Evolutionary conservation across 768 basidiomycete genomes (phyloP), one percentile per base, ranked within the genome.

Genomic region (Saitozyma podzolica): DNA sequence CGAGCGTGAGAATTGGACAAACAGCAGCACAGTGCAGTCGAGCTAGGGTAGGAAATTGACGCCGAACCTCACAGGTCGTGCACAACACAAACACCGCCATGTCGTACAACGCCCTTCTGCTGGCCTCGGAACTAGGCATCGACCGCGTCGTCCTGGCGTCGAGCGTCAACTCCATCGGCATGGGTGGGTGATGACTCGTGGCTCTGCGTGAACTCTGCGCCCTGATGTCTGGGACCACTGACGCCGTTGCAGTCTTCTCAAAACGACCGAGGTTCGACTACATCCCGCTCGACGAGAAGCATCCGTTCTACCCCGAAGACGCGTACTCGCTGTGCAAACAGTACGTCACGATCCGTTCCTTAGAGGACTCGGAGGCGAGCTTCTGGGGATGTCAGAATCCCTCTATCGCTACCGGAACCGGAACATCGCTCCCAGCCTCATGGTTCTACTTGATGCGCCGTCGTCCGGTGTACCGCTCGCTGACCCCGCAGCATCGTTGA

Each of bases 401-500:
- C 51, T 53, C 51, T 20, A 13, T 2, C 7, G 29, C 29, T 53
- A 4, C 13, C 51, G 14, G 51, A 13, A 13, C 29, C 7, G 14
- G 16, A 13, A n/a, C 51, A 37, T 20, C 4, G 29, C 13, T 13
- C 13, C 1, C 48, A 19, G 14, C 17, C n/a, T 16, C n/a, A 56
- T 40, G 8, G 16, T 2, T 29, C 45, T 47, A 47, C 6, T 1
- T 47, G 45, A 47, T 11, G 45, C 45, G n/a, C 11, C 45, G 6
- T 13, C 45, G 45, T 17, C 6, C 45, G 45, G 13, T 10, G 17
- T 42, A 2, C n/a, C 20, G 3, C 19, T 16, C 4, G 40, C 53
- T 50, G 60, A 56, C 20, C 43, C 48, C 1, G 13, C 58, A 78
- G 76, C 29, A 85, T 89, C 43, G 82, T 82, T 62, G 89, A 90